Percentiles rank a stretch among this genome's conserved stretches.
phyloP scores from a whole-genome alignment of 1,284 basidiomycete genomes.

The Trametes hirsuta region DNA sequence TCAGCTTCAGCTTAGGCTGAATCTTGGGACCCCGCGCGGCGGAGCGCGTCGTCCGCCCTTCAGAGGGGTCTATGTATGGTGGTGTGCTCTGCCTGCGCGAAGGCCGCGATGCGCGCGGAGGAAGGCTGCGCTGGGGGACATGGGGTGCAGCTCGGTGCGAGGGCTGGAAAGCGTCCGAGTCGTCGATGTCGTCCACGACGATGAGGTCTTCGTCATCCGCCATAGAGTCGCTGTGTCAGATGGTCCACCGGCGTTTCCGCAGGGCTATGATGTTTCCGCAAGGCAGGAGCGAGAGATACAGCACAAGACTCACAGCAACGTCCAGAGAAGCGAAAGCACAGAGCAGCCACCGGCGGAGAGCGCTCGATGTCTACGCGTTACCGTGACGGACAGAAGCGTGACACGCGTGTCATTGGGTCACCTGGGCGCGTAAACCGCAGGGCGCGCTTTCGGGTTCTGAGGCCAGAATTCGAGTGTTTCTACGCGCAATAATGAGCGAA shows the following conservation, averaged over 20 bases:
- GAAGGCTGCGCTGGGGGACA: constrained; percentile 23
- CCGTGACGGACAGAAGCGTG: neutral
- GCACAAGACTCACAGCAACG: no score
- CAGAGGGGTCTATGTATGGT: constrained; percentile 31
- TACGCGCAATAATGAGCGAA: constrained; percentile 8
- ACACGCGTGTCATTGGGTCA: constrained; percentile 1
- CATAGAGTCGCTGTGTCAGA: neutral
- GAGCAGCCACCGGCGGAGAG: neutral
- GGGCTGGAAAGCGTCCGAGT: constrained; percentile 33
- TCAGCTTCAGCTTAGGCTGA: constrained; percentile 81
- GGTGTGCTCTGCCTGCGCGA: constrained; percentile 33
- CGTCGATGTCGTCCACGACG: constrained; percentile 62
- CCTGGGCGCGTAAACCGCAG: neutral
- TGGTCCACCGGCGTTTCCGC: no score
- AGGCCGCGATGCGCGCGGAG: constrained; percentile 26
- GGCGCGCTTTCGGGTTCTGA: neutral
- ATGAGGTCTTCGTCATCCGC: constrained; percentile 63
- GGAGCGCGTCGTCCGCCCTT: constrained; percentile 42
- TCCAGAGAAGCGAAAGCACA: no score
- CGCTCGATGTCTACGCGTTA: neutral
- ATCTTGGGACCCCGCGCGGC: constrained; percentile 44
- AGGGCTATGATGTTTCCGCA: no score
- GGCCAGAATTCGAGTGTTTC: neutral
- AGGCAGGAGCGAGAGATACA: no score
- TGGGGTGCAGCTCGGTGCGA: constrained; percentile 21